These are phyloP conservation scores for Spencermartinsiella ligniputridi DNA, from an alignment of 1,139 yeast genomes.

Conservation along the genomic window DNA sequence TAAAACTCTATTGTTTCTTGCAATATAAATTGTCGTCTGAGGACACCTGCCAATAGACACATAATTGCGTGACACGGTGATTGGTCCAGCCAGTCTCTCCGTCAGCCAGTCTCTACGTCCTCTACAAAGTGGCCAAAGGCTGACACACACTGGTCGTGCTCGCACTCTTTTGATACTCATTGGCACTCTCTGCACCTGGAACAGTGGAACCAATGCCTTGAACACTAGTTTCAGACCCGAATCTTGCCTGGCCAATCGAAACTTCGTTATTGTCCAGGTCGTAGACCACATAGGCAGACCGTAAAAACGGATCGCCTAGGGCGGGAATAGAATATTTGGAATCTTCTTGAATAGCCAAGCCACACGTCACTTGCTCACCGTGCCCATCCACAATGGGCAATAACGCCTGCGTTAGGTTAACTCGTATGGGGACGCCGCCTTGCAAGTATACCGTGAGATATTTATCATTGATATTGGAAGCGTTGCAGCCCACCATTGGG, in stretches of 20 bases:
- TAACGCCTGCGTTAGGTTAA: slow-evolving; percentile 13
- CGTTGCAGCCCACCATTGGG: slow-evolving; percentile 18
- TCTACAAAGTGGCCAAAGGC: neutral
- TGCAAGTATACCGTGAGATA: slow-evolving; percentile 16
- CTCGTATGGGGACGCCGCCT: slow-evolving; percentile 16
- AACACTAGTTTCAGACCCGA: slow-evolving; percentile 19
- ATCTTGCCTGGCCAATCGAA: slow-evolving; percentile 59
- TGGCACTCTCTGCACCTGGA: slow-evolving; percentile 14
- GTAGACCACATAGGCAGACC: slow-evolving; percentile 71
- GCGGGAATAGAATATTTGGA: slow-evolving; percentile 37
- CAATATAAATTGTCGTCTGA: no score
- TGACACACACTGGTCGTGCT: neutral
- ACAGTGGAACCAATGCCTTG: slow-evolving; percentile 12
- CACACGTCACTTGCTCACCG: slow-evolving; percentile 13
- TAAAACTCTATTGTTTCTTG: no score
- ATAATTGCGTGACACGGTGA: no score
- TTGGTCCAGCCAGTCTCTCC: no score
- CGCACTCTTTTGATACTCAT: neutral
- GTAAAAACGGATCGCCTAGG: slow-evolving; percentile 71
- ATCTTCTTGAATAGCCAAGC: slow-evolving; percentile 20
- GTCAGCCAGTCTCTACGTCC: no score
- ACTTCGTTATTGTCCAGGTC: slow-evolving; percentile 62
- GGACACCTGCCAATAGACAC: no score
- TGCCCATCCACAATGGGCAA: slow-evolving; percentile 10
- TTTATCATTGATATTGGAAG: slow-evolving; percentile 9